Evolutionary conservation across 169 alveolate genomes (phyloP).

Genomic region (Eimeria falciformis): DNA sequence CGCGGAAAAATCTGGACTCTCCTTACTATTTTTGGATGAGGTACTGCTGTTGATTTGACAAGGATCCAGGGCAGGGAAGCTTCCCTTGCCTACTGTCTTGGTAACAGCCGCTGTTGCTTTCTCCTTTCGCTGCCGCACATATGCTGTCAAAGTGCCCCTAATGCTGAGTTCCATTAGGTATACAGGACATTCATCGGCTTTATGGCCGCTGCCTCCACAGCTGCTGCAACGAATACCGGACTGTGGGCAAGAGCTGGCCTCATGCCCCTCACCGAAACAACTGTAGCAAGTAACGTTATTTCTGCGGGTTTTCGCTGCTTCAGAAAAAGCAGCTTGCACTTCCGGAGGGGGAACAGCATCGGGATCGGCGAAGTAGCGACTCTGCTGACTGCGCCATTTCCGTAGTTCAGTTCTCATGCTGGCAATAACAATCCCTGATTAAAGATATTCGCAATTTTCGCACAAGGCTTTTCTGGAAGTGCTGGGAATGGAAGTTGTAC

Average conservation of each 20-base stretch:
- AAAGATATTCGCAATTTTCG: too few species aligned
- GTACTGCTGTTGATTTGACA: background rate
- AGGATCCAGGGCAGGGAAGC: slow-evolving; percentile 60
- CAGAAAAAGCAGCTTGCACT: background rate
- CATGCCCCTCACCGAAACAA: slow-evolving; percentile 55
- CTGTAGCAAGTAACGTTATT: background rate
- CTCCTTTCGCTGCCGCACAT: slow-evolving; percentile 16
- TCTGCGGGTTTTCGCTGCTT: background rate
- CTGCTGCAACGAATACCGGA: slow-evolving; percentile 6
- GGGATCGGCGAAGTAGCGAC: slow-evolving; percentile 22
- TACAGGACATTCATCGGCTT: slow-evolving; percentile 20
- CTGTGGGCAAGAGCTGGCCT: background rate
- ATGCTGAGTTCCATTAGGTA: slow-evolving; percentile 50
- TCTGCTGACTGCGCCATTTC: slow-evolving; percentile 8
- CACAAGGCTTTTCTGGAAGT: too few species aligned
- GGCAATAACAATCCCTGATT: background rate
- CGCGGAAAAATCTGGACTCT: background rate
- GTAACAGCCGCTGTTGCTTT: background rate
- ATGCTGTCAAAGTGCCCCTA: slow-evolving; percentile 26
- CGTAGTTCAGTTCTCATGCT: background rate
- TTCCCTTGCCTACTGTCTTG: background rate
- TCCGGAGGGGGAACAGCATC: background rate
- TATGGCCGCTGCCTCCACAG: slow-evolving; percentile 57
- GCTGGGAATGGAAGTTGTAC: too few species aligned
- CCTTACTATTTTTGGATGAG: background rate